Conservation (phyloP, 148 eudicot species). For the Chenopodium quinoa region DNA sequence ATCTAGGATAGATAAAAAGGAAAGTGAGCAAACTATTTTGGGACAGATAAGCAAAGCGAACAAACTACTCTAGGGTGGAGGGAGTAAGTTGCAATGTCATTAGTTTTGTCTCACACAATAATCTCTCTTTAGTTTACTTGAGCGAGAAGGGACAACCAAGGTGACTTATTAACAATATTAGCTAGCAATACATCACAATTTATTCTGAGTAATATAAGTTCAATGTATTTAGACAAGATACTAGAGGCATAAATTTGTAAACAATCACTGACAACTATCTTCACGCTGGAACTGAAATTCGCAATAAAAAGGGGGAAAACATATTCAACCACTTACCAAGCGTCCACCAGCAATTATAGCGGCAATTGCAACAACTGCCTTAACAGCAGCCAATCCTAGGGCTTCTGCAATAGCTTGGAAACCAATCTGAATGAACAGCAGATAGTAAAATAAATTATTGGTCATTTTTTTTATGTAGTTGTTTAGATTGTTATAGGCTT, state of each 20-base stretch:
- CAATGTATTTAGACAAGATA: background rate
- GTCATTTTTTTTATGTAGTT: background rate
- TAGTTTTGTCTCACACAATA: background rate
- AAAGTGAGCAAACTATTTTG: no score
- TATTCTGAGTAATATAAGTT: background rate
- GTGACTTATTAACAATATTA: background rate
- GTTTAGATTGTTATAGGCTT: background rate
- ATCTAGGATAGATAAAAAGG: no score
- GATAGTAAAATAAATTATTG: constrained; percentile 6
- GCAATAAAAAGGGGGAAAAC: constrained; percentile 4
- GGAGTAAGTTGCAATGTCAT: background rate
- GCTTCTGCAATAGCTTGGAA: constrained; percentile 99
- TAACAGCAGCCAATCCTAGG: constrained; percentile 93
- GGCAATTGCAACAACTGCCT: constrained; percentile 92
- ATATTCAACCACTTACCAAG: constrained; percentile 53
- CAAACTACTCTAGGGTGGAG: no score
- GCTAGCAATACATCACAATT: background rate
- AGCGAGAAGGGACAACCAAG: background rate
- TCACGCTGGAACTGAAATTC: background rate
- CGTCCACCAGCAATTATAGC: constrained; percentile 99
- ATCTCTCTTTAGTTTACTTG: background rate
- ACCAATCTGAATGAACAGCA: constrained; percentile 59
- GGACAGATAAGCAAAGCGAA: no score
- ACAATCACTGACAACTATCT: background rate
- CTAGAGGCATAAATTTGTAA: background rate